Conservation (phyloP, 208 protist genomes). For the Leishmania aethiopica region DNA sequence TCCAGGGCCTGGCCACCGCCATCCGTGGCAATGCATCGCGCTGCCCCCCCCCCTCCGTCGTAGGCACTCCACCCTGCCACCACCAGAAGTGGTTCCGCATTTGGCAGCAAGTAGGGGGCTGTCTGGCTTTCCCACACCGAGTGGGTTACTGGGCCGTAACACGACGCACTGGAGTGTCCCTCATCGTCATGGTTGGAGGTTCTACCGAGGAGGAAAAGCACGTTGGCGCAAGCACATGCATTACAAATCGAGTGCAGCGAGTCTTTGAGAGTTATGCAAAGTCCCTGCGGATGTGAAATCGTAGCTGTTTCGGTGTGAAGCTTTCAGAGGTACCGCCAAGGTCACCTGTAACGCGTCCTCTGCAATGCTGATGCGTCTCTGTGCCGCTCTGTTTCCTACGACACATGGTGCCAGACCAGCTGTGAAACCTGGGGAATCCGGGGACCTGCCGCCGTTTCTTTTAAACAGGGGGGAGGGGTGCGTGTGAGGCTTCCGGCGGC, state of each 20-base stretch:
- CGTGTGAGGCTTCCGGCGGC: not conserved
- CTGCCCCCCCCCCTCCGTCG: not conserved
- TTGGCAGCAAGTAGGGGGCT: not conserved
- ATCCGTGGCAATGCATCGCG: not conserved
- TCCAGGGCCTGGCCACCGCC: not conserved
- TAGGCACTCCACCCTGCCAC: not conserved
- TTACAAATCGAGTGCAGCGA: no score
- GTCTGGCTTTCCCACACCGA: not conserved
- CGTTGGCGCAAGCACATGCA: no score
- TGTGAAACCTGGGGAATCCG: not conserved
- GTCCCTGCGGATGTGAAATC: no score
- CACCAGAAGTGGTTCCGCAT: not conserved
- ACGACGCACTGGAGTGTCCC: no score
- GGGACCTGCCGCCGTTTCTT: not conserved
- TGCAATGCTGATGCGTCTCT: no score
- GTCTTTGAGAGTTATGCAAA: no score
- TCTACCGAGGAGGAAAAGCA: no score
- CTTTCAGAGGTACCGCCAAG: no score
- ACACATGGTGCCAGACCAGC: no score
- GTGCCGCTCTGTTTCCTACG: not conserved
- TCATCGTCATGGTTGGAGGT: no score
- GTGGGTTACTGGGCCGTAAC: not conserved
- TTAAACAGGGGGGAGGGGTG: not conserved
- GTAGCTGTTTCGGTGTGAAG: no score
- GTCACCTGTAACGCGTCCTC: no score